Percentiles rank a stretch among this genome's conserved stretches.
phyloP scores from a whole-genome alignment of 208 protist species.

The Wallacemonas collosoma region DNA sequence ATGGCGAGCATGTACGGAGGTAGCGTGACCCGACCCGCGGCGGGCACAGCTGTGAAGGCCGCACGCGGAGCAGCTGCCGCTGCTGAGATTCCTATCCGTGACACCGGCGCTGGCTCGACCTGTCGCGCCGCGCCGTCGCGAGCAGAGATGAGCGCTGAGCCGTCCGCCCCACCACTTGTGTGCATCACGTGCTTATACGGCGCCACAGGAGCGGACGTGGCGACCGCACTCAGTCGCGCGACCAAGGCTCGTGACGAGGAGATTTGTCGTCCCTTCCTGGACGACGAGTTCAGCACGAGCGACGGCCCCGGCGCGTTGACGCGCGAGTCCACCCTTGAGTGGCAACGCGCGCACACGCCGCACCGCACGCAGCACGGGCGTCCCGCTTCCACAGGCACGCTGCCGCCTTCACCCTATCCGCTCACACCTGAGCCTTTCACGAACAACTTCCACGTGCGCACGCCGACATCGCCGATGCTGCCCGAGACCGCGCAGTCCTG shows the following conservation, averaged over 20 bases:
- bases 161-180: conserved; percentile 1
- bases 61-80: too few relatives aligned
- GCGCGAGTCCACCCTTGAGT: not conserved
- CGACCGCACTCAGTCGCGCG: conserved; percentile 8
- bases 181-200: conserved; percentile 29
- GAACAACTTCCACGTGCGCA: not conserved
- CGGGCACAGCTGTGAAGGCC: too few relatives aligned
- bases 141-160: not conserved
- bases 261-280: not conserved
- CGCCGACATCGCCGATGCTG: not conserved
- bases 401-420: not conserved
- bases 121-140: too few relatives aligned
- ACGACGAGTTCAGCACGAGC: not conserved
- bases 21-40: not conserved
- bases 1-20: not conserved
- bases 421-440: not conserved
- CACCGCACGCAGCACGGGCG: not conserved
- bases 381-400: conserved; percentile 4
- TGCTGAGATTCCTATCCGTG: too few relatives aligned
- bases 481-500: not conserved
- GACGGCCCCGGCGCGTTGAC: not conserved
- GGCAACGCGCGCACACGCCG: not conserved
- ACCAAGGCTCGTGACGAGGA: not conserved
- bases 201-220: conserved; percentile 19
- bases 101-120: too few relatives aligned